Conservation (phyloP, 345 rosid genomes). For the Citrus glauca region DNA sequence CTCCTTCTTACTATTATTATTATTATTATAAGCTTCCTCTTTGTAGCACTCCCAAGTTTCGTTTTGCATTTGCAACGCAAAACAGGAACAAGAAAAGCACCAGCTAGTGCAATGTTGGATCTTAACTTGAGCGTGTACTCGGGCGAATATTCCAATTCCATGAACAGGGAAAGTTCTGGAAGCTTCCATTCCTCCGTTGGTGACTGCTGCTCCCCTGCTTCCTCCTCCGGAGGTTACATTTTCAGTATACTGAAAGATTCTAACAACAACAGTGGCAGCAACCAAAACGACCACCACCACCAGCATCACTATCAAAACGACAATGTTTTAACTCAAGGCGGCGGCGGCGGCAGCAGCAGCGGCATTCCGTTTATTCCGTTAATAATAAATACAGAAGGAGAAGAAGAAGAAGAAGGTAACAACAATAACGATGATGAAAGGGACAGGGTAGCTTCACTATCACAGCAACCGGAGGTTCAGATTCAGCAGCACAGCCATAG, state of each 20-base stretch:
- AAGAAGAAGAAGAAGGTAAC: neutral
- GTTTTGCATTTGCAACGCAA: too few relatives aligned
- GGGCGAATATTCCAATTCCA: neutral
- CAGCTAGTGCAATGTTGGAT: conserved; percentile 32
- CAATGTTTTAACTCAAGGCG: neutral
- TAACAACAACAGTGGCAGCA: neutral
- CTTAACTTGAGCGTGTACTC: conserved; percentile 37
- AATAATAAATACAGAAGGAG: too few relatives aligned
- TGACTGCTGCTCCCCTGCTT: conserved; percentile 33
- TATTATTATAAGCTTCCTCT: neutral
- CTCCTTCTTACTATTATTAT: neutral
- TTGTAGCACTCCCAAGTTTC: too few relatives aligned
- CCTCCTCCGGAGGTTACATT: conserved; percentile 23
- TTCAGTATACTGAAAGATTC: conserved; percentile 31
- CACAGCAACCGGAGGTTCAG: neutral
- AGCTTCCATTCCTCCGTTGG: conserved; percentile 37
- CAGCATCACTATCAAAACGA: neutral
- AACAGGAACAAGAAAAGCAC: too few relatives aligned
- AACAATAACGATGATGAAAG: neutral
- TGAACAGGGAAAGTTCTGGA: conserved; percentile 30
- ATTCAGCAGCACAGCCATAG: conserved; percentile 14
- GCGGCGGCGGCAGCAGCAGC: too few relatives aligned
- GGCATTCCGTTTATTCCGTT: neutral
- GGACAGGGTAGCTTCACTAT: neutral
- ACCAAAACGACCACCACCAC: neutral